Evolutionary conservation across 2,329 filamentous ascomycete genomes (phyloP).

Genomic region (Penicillium brasilianum): DNA sequence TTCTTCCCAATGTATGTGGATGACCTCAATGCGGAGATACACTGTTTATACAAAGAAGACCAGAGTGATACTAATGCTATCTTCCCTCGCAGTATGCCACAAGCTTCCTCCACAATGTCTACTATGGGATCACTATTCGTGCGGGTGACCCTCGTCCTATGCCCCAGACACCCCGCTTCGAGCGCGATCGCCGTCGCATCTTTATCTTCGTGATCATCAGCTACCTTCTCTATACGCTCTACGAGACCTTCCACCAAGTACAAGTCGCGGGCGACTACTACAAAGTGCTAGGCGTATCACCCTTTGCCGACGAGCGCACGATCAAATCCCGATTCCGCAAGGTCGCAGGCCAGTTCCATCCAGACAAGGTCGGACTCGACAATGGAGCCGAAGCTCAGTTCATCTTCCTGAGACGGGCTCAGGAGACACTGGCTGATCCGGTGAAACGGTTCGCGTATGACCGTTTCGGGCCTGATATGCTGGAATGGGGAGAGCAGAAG

Average conservation of each 20-base stretch:
- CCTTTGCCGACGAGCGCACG: constrained; percentile 71
- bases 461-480: constrained; percentile 76
- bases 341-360: constrained; percentile 72
- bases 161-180: constrained; percentile 69
- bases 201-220: constrained; percentile 79
- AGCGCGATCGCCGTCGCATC: constrained; percentile 78
- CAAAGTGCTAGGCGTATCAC: constrained; percentile 71
- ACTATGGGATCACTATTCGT: constrained; percentile 86
- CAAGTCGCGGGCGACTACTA: constrained; percentile 77
- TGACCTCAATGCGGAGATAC: constrained; percentile 8
- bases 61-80: constrained; percentile 12
- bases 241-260: constrained; percentile 85
- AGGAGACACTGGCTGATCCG: constrained; percentile 80
- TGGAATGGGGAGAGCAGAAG: constrained; percentile 60
- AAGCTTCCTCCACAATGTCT: constrained; percentile 75
- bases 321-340: constrained; percentile 86
- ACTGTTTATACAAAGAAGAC: not conserved
- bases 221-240: constrained; percentile 91
- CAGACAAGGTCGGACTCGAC: constrained; percentile 72
- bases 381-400: constrained; percentile 63
- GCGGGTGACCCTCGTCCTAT: constrained; percentile 82
- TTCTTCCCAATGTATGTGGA: constrained; percentile 63
- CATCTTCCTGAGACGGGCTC: constrained; percentile 79
- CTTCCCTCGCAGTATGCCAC: constrained; percentile 68
- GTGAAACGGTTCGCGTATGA: constrained; percentile 86